A percentile compares a stretch with the other conserved stretches of the same genome.
These are phyloP conservation scores for Hanseniaspora meyeri DNA, from an alignment of 805 yeast species.

Conservation along the genomic window DNA sequence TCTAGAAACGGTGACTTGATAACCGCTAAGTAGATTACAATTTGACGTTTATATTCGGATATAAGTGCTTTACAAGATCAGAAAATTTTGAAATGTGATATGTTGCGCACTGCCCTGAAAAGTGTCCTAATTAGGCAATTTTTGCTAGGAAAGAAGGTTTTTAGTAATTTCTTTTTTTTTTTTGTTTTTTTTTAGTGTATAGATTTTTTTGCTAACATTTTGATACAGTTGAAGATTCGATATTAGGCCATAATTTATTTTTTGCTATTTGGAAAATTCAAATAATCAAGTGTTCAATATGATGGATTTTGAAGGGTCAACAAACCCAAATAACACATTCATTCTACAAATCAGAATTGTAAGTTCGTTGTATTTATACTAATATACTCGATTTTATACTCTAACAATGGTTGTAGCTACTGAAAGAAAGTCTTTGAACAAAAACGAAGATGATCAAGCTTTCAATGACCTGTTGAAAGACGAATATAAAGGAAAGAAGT, in stretches of 20 bases:
- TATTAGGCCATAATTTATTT: too few species aligned
- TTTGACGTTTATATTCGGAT: background rate
- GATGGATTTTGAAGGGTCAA: too few species aligned
- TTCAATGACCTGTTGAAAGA: conserved; percentile 71
- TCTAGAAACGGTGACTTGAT: conserved; percentile 36
- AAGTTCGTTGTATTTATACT: too few species aligned
- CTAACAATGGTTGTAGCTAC: conserved; percentile 1
- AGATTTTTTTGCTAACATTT: too few species aligned
- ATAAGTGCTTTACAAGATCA: background rate
- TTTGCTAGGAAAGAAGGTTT: background rate
- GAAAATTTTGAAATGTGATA: background rate
- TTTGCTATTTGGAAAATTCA: too few species aligned
- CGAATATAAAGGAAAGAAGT: conserved; percentile 68
- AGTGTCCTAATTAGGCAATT: background rate
- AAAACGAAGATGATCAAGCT: conserved; percentile 36
- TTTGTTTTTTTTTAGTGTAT: background rate
- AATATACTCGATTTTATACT: too few species aligned
- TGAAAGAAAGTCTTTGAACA: conserved; percentile 7
- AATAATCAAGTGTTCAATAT: too few species aligned
- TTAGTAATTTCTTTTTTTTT: background rate
- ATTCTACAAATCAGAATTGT: too few species aligned
- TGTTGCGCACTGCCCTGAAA: background rate
- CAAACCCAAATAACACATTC: too few species aligned
- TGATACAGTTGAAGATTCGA: too few species aligned
- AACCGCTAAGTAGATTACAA: background rate